Conservation (phyloP, 352 stramenopile species). For the Pythium myriotylum region DNA sequence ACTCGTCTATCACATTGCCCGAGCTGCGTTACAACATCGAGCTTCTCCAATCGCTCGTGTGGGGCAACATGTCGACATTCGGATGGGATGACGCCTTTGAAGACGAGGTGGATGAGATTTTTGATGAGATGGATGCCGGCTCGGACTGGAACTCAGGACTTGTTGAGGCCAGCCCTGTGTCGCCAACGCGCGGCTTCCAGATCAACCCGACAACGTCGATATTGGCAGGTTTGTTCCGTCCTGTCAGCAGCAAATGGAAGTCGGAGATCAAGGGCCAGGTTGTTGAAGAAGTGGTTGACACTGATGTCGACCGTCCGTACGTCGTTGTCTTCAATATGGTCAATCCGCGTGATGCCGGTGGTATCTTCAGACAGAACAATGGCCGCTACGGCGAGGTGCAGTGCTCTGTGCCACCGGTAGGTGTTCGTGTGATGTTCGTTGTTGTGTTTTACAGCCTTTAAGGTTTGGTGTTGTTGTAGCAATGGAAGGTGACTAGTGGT, state of each 20-base stretch:
- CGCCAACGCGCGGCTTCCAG: slow-evolving; percentile 47
- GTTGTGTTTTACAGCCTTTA: background rate
- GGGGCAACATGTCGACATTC: slow-evolving; percentile 44
- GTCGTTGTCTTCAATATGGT: slow-evolving; percentile 56
- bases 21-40: slow-evolving; percentile 68
- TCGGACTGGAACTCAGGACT: slow-evolving; percentile 26
- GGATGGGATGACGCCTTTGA: slow-evolving; percentile 19
- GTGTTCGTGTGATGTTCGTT: background rate
- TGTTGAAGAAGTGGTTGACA: slow-evolving; percentile 60
- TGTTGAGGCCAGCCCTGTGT: slow-evolving; percentile 31
- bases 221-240: slow-evolving; percentile 64
- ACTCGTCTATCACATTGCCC: slow-evolving; percentile 17
- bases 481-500: slow-evolving; percentile 71
- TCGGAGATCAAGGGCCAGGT: slow-evolving; percentile 57
- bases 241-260: slow-evolving; percentile 54
- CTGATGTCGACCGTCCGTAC: slow-evolving; percentile 49
- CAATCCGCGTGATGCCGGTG: slow-evolving; percentile 63
- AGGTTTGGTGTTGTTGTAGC: slow-evolving; percentile 30
- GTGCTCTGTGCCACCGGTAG: slow-evolving; percentile 69
- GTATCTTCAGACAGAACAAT: slow-evolving; percentile 69
- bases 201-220: slow-evolving; percentile 51
- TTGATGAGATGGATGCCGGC: slow-evolving; percentile 15
- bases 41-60: slow-evolving; percentile 66
- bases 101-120: slow-evolving; percentile 11
- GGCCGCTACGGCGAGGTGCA: slow-evolving; percentile 70